phyloP scores from a whole-genome alignment of 257 asterid genomes.

The Rubia yunnanensis region DNA sequence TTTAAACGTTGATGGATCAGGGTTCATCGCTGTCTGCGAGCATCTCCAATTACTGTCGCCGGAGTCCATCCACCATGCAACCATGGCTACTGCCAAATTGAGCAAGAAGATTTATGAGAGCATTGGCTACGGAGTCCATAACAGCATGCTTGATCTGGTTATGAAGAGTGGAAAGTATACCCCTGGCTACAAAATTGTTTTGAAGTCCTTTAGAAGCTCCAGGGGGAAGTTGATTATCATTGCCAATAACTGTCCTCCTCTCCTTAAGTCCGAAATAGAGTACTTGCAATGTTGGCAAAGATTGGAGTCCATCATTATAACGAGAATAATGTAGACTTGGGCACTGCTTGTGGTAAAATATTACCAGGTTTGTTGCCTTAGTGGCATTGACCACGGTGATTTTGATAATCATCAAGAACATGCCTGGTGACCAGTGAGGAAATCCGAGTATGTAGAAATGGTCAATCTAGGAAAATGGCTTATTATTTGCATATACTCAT shows the following conservation, averaged over 20 bases:
- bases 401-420: slow-evolving; percentile 59
- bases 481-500: neutral
- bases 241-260: slow-evolving; percentile 82
- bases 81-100: slow-evolving; percentile 50
- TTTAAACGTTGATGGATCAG: too few species aligned
- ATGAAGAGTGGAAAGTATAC: slow-evolving; percentile 75
- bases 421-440: slow-evolving; percentile 49
- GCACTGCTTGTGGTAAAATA: slow-evolving; percentile 76
- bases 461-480: neutral
- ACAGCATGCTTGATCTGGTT: slow-evolving; percentile 73
- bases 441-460: neutral
- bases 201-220: slow-evolving; percentile 64
- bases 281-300: slow-evolving; percentile 67
- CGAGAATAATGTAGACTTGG: slow-evolving; percentile 67
- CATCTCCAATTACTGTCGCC: neutral
- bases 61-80: too few species aligned
- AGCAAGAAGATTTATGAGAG: slow-evolving; percentile 78
- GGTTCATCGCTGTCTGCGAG: neutral
- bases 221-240: slow-evolving; percentile 45
- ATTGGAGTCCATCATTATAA: slow-evolving; percentile 70
- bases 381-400: slow-evolving; percentile 73
- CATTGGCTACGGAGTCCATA: too few species aligned
- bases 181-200: slow-evolving; percentile 69
- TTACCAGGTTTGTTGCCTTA: slow-evolving; percentile 64
- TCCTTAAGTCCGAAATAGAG: slow-evolving; percentile 80